Base-by-base conservation (phyloP, 371 early-diverging fungal genomes). In the Saksenaea vasiformis region DNA sequence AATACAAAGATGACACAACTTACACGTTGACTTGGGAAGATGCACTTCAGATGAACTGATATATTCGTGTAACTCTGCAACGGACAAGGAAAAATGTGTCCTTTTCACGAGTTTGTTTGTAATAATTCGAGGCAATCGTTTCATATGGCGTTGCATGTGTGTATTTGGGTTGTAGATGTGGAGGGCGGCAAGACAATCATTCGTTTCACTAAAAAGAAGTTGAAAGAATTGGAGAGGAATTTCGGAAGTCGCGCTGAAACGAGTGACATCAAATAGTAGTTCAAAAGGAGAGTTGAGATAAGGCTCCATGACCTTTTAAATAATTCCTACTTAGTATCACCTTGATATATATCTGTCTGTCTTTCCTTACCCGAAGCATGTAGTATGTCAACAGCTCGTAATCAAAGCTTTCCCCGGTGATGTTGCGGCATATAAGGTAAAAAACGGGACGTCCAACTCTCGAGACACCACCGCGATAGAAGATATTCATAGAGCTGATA, bases 391-490 rank as follows among this genome's bases (percentile, higher is more conserved):
- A 70, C 4, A 92, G 67, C 28, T 95, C 93, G 74, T 90, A 90
- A 72, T 95, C 94, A 54, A 91, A 72, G 26, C 79, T 80, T 38
- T 92, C 90, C 31, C 86, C 78, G 35, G 82, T 77, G 34, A 93
- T 61, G 22, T 90, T 74, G 26, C 93, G 85, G 24, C 85, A 74
- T 43, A 95, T 90, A 67, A 87, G 84, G 73, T 94, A 95, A 61
- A 94, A 83, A 1, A 95, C 91, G 1, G 92, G 92, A 24, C 88
- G 72, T 31, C 86, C 81, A 44, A 83, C 90, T 62, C 87, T 87
- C 19, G 94, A 92, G 1, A 83, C 65, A 4, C 92, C 93, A 14
- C 90, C 91, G 56, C 90, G 89, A 65, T 91, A 95, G 62, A 94
- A 82, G 8, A 90, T 73, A 56, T 86, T 79, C 64, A 85, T 81